Evolutionary conservation across 2,329 filamentous ascomycete genomes (phyloP), one percentile per base, ranked within the genome.

Genomic region (Endoconidiophora polonica): DNA sequence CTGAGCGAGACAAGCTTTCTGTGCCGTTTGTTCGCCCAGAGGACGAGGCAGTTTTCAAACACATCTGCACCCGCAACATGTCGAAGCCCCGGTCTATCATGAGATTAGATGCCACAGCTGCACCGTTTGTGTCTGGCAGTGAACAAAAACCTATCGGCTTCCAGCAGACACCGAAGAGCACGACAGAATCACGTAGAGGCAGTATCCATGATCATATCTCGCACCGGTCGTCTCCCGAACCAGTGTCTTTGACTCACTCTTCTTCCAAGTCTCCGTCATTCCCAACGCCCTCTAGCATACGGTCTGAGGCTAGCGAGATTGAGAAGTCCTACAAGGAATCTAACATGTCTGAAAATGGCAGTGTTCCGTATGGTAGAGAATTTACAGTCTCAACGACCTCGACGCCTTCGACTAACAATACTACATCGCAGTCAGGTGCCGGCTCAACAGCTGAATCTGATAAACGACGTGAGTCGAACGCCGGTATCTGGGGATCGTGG

Each of bases 11-110:
- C 61, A 91, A 90, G 59, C 70, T 96, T 10, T 87, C 85, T 14
- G 81, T 98, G 33, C 91, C 91, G 2, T 83, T 98, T 56, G 87
- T 94, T 39, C 79, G 91, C 24, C 91, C 91, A 0, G 91, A 96
- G 63, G 82, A 94, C 58, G 86, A 94, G 51, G 71, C 69, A 3
- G 66, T 78, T 0, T 96, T 93, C 67, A 91, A 83, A 58, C 76
- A 80, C 57, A 72, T 96, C 45, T 77, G 70, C 58, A 87, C 83
- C 1, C 70, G 71, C 40, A 74, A 72, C 52, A 55, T 72, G 0
- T 74, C 73, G 54, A 77, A 69, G 59, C 70, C 71, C 5, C 77
- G 73, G 56, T 64, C 81, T 24, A 80, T 81, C 5, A 49, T 71
- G 6, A 77, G 74, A 55, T 64, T 81, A 24, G 81, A 81, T 42